Conservation (phyloP, 2,329 filamentous ascomycete genomes). For the Alternaria gaisen region DNA sequence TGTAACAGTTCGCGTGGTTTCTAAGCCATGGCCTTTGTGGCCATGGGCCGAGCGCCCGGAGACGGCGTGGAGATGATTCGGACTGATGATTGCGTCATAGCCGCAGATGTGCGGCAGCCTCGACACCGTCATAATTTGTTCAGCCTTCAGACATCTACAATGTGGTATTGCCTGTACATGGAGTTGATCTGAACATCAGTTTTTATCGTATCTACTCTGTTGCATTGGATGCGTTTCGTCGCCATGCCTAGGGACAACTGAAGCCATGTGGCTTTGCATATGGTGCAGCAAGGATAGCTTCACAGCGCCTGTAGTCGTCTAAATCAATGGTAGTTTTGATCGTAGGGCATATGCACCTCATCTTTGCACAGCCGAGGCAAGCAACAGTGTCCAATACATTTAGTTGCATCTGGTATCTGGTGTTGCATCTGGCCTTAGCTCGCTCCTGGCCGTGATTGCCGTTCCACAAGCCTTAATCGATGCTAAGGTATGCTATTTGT, state of each 20-base stretch:
- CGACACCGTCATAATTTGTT: neutral
- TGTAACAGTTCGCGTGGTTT: constrained; percentile 11
- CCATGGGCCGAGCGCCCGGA: neutral
- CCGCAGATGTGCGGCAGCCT: too few species aligned
- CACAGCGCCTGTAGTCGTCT: neutral
- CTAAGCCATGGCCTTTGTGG: neutral
- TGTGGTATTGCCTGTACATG: neutral
- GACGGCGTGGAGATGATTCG: constrained; percentile 5
- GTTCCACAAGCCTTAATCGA: neutral
- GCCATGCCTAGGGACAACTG: neutral
- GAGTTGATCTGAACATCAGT: neutral
- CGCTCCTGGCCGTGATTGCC: neutral
- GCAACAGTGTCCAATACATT: neutral
- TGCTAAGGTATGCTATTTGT: neutral
- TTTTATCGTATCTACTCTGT: neutral
- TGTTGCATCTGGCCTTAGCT: neutral
- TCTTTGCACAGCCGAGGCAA: neutral
- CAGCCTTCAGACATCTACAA: neutral
- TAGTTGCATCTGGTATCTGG: neutral
- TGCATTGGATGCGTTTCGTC: neutral
- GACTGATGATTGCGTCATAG: constrained; percentile 2
- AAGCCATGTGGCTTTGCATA: neutral
- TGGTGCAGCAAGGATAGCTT: neutral
- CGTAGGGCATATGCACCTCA: neutral
- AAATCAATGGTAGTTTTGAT: neutral